phyloP scores from a whole-genome alignment of 805 yeast species.

The Ogataea nakhonphanomensis region DNA sequence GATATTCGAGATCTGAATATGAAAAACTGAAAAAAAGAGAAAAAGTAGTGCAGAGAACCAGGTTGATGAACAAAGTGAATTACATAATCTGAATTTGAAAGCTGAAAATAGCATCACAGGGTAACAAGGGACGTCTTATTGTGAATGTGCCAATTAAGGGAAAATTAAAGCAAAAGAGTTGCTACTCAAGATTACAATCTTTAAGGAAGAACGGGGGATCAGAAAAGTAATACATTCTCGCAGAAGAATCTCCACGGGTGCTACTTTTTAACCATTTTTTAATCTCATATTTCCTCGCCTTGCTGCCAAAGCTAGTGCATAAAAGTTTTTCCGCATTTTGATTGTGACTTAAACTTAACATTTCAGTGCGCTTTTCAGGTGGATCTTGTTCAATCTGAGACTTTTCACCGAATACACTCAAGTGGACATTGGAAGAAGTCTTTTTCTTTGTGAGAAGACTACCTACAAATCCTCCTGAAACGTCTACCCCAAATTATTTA shows the following conservation, averaged over 20 bases:
- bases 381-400: not conserved
- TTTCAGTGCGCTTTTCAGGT: not conserved
- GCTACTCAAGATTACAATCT: no score
- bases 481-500: no score
- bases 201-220: no score
- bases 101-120: not conserved
- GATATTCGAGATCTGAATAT: not conserved
- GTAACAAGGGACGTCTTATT: not conserved
- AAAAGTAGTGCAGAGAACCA: constrained; percentile 3
- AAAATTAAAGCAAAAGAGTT: no score
- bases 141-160: no score
- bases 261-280: not conserved
- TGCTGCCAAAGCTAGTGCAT: constrained; percentile 6
- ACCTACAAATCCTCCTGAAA: no score
- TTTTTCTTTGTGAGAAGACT: no score
- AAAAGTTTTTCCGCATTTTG: constrained; percentile 11
- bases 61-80: no score
- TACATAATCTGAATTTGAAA: not conserved
- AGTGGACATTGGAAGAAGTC: no score
- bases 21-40: constrained; percentile 3
- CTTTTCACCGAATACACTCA: not conserved
- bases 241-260: no score
- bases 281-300: not conserved
- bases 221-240: no score
- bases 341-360: not conserved